Base-by-base conservation (phyloP, 495 filamentous ascomycete genomes). In the Patellaria atrata region DNA sequence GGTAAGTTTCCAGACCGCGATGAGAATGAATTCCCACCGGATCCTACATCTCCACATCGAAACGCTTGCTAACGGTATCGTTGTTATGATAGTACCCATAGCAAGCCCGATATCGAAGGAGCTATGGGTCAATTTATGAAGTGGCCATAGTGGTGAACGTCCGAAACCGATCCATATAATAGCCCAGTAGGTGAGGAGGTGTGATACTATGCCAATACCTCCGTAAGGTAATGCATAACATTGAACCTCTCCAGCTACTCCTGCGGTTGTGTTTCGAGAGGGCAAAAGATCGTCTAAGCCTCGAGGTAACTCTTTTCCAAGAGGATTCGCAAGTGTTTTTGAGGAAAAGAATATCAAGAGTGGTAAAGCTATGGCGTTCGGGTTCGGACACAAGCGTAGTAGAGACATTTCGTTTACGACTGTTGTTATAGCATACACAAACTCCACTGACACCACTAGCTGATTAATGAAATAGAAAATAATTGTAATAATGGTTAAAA, bases 151-250 rank as follows among this genome's bases (percentile, higher is more conserved):
- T 9, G 38, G 38, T 3, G 13, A 13, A n/a, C 24, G n/a, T 8
- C 38, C 38, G 13, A 35, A 12, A 3, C 22, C 31, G 4, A 35
- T 27, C 38, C 38, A 41, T 4, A 32, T 32, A 11, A 41, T 35
- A 6, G 38, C 35, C 38, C 38, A 41, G 38, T 41, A 41, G 1
- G 38, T 41, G n/a, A 41, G 30, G 23, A 41, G 38, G 17, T 41
- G 38, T 3, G 38, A 41, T 11, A 41, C 15, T 15, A 41, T 41
- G 13, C 38, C 38, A 14, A 41, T 29, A 2, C 22, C 30, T 3
- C 38, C 38, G 23, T 41, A 41, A 24, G 38, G 38, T n/a, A 41
- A 20, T 8, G 38, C 38, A 24, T 41, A 41, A 17, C 38, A 41
- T 41, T 41, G 38, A 8, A 41, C 35, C 12, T 41, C 38, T 22